Evolutionary conservation across 352 stramenopile species (phyloP).

Genomic region (Paralagenidium karlingii): DNA sequence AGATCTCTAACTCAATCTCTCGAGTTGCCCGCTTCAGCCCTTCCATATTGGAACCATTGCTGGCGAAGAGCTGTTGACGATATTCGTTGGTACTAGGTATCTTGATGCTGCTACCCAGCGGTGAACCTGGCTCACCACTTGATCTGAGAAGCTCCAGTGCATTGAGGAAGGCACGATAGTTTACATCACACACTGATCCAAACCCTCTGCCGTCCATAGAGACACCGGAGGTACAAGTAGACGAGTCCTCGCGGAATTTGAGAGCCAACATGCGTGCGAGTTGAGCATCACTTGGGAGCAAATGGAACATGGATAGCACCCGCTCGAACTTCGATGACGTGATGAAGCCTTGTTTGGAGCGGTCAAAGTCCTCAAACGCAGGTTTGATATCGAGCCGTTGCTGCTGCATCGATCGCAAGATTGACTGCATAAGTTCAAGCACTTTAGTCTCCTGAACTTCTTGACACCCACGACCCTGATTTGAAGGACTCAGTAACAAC

Average conservation of each 20-base stretch:
- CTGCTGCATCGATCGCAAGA: constrained; percentile 42
- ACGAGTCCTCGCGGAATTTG: constrained; percentile 63
- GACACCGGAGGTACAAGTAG: constrained; percentile 17
- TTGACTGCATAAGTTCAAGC: constrained; percentile 25
- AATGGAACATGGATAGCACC: constrained; percentile 59
- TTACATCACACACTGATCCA: constrained; percentile 69
- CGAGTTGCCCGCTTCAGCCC: constrained; percentile 16
- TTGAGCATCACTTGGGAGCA: constrained; percentile 31
- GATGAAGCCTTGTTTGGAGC: constrained; percentile 64
- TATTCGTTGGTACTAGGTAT: constrained; percentile 48
- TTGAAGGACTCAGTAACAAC: constrained; percentile 9
- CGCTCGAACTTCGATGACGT: constrained; percentile 70
- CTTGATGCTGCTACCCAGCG: constrained; percentile 2
- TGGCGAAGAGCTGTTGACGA: constrained; percentile 38
- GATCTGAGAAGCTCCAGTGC: constrained; percentile 33
- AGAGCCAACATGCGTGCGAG: constrained; percentile 39
- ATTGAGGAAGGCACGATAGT: constrained; percentile 70
- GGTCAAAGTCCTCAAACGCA: constrained; percentile 75
- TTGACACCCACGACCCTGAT: constrained; percentile 34
- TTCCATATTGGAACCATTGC: constrained; percentile 13
- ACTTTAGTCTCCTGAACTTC: constrained; percentile 30
- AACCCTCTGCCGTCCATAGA: constrained; percentile 31
- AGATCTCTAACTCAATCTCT: constrained; percentile 6
- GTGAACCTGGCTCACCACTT: neutral
- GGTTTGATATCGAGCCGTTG: constrained; percentile 70